These are phyloP conservation scores for Hymenoscyphus fraxineus DNA, from an alignment of 2,329 filamentous ascomycete species.

Conservation along the genomic window DNA sequence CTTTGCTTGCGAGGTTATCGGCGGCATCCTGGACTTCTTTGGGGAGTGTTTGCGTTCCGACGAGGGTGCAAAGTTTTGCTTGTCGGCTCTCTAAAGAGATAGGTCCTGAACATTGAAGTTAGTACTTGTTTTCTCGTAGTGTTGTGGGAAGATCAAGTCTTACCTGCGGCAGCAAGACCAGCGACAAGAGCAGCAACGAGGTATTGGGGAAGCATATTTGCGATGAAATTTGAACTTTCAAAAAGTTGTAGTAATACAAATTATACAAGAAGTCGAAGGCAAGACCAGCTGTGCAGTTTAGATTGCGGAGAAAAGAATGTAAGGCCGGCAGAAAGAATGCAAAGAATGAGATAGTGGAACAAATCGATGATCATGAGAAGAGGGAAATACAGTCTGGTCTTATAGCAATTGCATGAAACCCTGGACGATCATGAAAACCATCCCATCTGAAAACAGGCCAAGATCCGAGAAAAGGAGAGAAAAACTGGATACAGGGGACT, in stretches of 20 bases:
- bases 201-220: conserved; percentile 8
- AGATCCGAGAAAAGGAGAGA: neutral
- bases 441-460: conserved; percentile 5
- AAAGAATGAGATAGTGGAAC: neutral
- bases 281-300: conserved; percentile 9
- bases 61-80: conserved; percentile 48
- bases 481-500: neutral
- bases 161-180: conserved; percentile 7
- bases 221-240: neutral
- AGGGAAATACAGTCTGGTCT: neutral
- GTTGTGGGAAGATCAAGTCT: neutral
- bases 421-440: conserved; percentile 4
- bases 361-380: neutral
- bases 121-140: neutral
- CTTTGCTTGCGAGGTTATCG: conserved; percentile 38
- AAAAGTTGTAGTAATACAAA: conserved; percentile 1
- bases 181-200: conserved; percentile 5
- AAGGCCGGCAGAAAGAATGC: neutral
- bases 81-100: conserved; percentile 9
- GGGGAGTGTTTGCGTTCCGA: conserved; percentile 49
- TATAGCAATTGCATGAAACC: conserved; percentile 3
- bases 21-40: conserved; percentile 45
- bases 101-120: neutral
- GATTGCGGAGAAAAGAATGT: conserved; percentile 6
- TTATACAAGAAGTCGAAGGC: conserved; percentile 1